Percentiles rank a stretch among this genome's conserved stretches.
Conservation (phyloP, 495 filamentous ascomycete species). For the Xylaria flabelliformis region DNA sequence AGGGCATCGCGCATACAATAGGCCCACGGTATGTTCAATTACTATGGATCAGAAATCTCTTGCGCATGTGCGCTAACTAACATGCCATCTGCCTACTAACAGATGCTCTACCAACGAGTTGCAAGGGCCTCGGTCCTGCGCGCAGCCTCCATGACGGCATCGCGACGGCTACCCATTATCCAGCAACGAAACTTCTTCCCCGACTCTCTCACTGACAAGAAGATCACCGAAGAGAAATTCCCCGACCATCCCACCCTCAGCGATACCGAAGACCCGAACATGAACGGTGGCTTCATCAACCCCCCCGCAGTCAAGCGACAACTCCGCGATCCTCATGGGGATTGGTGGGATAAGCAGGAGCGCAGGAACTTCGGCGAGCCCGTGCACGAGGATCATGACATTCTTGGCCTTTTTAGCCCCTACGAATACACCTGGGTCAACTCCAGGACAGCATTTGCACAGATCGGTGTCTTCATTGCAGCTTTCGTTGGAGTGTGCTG, state of each 20-base stretch:
- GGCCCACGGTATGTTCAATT: slow-evolving; percentile 38
- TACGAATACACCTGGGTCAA: slow-evolving; percentile 88
- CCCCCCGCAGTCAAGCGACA: slow-evolving; percentile 82
- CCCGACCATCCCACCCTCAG: slow-evolving; percentile 56
- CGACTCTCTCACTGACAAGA: slow-evolving; percentile 45
- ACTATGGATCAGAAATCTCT: neutral
- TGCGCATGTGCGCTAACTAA: neutral
- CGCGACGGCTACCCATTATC: slow-evolving; percentile 53
- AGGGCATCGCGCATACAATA: slow-evolving; percentile 28
- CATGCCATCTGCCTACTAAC: slow-evolving; percentile 33
- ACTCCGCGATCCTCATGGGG: slow-evolving; percentile 88
- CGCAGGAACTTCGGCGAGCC: slow-evolving; percentile 95
- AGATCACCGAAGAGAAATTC: slow-evolving; percentile 57
- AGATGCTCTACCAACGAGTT: slow-evolving; percentile 75
- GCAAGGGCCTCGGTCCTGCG: slow-evolving; percentile 59
- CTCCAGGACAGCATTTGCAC: slow-evolving; percentile 71
- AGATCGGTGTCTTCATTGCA: slow-evolving; percentile 76
- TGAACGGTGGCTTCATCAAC: slow-evolving; percentile 94
- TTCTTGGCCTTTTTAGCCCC: slow-evolving; percentile 87
- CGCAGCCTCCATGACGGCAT: slow-evolving; percentile 51
- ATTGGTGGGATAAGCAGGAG: slow-evolving; percentile 98
- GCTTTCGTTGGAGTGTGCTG: slow-evolving; percentile 73
- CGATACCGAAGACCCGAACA: slow-evolving; percentile 74
- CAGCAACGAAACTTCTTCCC: slow-evolving; percentile 60
- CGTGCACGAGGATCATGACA: slow-evolving; percentile 95